Conservation (phyloP, 257 asterid species). For the Handroanthus guayacan region DNA sequence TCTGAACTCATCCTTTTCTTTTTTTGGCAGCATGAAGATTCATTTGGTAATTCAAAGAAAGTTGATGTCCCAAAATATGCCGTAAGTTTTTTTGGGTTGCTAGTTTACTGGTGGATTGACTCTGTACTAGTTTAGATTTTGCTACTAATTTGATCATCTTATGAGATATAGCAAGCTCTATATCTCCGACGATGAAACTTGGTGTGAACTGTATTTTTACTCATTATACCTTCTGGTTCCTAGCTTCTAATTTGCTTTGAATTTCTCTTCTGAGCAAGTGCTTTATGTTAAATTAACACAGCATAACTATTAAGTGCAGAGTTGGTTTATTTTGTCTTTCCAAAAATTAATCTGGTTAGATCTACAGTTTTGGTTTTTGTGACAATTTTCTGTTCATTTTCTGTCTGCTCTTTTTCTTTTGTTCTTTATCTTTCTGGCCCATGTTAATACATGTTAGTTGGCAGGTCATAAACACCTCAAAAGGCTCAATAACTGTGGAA, state of each 20-base stretch:
- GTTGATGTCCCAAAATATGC: slow-evolving; percentile 79
- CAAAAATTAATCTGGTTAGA: not conserved
- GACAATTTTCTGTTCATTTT: slow-evolving; percentile 23
- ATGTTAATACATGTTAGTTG: slow-evolving; percentile 25
- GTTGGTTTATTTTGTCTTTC: slow-evolving; percentile 20
- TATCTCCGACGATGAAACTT: not conserved
- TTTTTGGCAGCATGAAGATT: slow-evolving; percentile 56
- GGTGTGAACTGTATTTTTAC: not conserved
- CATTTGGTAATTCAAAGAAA: slow-evolving; percentile 48
- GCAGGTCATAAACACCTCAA: slow-evolving; percentile 81
- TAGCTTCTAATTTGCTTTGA: slow-evolving; percentile 15
- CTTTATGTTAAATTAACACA: slow-evolving; percentile 1
- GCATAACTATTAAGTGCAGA: not conserved
- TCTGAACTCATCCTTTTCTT: slow-evolving; percentile 26
- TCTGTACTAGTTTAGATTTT: slow-evolving; percentile 7
- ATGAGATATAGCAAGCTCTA: not conserved
- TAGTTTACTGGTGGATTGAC: slow-evolving; percentile 24
- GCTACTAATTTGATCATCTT: slow-evolving; percentile 19
- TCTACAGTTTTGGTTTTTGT: slow-evolving; percentile 22
- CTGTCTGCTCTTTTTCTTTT: slow-evolving; percentile 18
- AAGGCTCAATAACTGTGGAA: slow-evolving; percentile 86
- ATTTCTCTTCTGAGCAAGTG: slow-evolving; percentile 21
- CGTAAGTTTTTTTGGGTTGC: slow-evolving; percentile 57
- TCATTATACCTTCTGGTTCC: slow-evolving; percentile 4
- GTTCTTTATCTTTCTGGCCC: slow-evolving; percentile 8